Evolutionary conservation across 1,284 basidiomycete species (phyloP), one percentile per base, ranked within the genome.

Genomic region (Volvariella volvacea): DNA sequence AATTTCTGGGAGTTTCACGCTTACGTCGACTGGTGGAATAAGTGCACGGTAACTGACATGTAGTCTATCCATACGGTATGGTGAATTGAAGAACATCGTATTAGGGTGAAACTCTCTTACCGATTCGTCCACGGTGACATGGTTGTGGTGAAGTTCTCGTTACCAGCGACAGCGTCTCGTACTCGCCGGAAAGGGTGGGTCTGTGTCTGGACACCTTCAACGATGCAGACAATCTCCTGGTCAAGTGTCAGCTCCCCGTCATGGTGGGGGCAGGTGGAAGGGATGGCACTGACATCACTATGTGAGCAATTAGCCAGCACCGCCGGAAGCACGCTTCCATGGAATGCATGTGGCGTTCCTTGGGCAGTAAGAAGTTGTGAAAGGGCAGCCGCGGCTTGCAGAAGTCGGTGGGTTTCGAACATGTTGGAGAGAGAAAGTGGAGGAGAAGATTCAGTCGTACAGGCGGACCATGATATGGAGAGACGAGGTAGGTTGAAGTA

Each of bases 281-380:
- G 48, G 46, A 44, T 39, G 45, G 47, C 40, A 66, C 79, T 51
- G 59, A 76, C 82, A 59, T 82, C 74, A 49, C 74, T 70, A 37
- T 74, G 69, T 41, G 73, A 64, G 48, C 61, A 66, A 51, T 73
- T 76, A 37, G 78, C 68, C 30, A 87, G 66, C 4, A 78, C 61
- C 22, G 83, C 75, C 21, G 75, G 74, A 48, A 83, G 63, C 40
- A 83, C 61, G 52, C 69, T 78, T 16, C 83, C 83, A 55, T 85
- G 68, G 64, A 85, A 84, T 17, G 81, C 82, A 57, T 87, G 83
- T 14, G 78, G 74, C 28, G 83, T 73, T 43, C 64, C 65, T 32
- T 61, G 60, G 42, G 67, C 67, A 45, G 61, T 63, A 48, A 85
- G 71, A 45, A 74, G 59, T 47, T 62, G 62, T 41, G 80, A 83